These are phyloP conservation scores for Saccharomyces hybrid DNA, from an alignment of 1,139 yeast genomes.

Conservation along the genomic window DNA sequence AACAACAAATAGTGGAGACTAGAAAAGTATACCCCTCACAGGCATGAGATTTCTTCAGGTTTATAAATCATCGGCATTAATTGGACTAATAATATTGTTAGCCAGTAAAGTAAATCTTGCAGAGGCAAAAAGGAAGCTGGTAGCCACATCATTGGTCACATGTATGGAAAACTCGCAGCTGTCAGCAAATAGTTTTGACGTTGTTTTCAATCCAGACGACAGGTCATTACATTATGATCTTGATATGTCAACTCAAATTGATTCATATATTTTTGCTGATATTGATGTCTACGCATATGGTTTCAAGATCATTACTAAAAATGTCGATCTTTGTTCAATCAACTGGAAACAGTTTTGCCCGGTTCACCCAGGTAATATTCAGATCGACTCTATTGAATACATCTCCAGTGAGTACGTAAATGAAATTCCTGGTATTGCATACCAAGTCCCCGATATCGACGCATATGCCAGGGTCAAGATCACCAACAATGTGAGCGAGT, in stretches of 20 bases:
- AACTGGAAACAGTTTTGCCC: conserved; percentile 77
- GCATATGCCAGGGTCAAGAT: conserved; percentile 55
- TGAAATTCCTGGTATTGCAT: conserved; percentile 64
- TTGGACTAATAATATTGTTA: background rate
- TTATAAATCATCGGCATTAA: background rate
- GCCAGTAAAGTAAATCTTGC: background rate
- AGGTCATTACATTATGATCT: conserved; percentile 52
- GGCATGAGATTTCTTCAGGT: background rate
- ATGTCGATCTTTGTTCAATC: conserved; percentile 48
- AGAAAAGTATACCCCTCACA: background rate
- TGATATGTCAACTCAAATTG: conserved; percentile 53
- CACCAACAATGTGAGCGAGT: conserved; percentile 33
- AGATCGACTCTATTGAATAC: conserved; percentile 57
- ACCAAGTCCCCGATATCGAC: conserved; percentile 69
- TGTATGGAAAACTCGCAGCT: conserved; percentile 64
- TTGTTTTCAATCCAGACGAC: conserved; percentile 59
- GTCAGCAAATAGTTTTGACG: conserved; percentile 58
- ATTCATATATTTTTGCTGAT: conserved; percentile 50
- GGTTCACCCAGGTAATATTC: conserved; percentile 59
- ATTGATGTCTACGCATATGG: conserved; percentile 71
- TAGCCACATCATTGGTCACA: conserved; percentile 62
- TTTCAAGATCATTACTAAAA: conserved; percentile 48
- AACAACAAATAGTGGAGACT: background rate
- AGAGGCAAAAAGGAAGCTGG: conserved; percentile 36
- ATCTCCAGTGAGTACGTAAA: conserved; percentile 40